Evolutionary conservation across 495 filamentous ascomycete species (phyloP).

Genomic region (Lentithecium fluviatile): DNA sequence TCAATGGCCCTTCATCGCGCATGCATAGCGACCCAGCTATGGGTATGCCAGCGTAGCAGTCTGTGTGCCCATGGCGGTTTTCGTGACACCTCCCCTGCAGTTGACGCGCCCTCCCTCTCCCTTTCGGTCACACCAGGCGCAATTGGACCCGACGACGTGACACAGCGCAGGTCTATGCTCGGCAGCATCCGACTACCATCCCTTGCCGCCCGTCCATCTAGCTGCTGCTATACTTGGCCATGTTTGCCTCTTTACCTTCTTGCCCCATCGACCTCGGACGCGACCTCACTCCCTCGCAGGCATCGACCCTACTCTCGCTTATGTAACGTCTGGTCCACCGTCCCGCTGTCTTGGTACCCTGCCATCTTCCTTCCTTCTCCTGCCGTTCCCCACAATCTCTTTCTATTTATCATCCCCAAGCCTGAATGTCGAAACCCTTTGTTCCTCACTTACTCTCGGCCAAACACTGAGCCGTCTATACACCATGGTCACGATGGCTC

Average conservation of each 20-base stretch:
- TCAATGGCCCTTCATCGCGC: constrained; percentile 8
- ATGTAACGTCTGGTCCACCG: constrained; percentile 10
- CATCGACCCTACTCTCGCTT: constrained; percentile 11
- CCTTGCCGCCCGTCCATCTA: constrained; percentile 23
- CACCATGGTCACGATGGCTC: constrained; percentile 25
- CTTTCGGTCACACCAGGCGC: constrained; percentile 27
- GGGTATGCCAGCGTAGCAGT: constrained; percentile 25
- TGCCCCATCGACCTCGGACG: constrained; percentile 11
- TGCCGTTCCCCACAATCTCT: too few relatives aligned
- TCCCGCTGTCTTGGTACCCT: constrained; percentile 3
- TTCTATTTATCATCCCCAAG: neutral
- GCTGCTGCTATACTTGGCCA: constrained; percentile 21
- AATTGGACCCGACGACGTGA: constrained; percentile 16
- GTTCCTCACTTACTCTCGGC: neutral
- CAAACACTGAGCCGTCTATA: neutral
- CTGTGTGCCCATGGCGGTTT: constrained; percentile 22
- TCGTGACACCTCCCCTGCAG: constrained; percentile 17
- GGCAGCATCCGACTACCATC: constrained; percentile 25
- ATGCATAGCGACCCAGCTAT: constrained; percentile 12
- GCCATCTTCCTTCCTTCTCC: constrained; percentile 1
- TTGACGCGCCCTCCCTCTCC: constrained; percentile 15
- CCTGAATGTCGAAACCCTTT: neutral
- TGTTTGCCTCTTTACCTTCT: constrained; percentile 2
- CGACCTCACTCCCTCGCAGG: constrained; percentile 1
- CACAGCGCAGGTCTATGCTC: constrained; percentile 21